Percentiles rank a stretch among this genome's conserved stretches.
phyloP scores from a whole-genome alignment of 331 rosid species.

The Rosa hybrid region DNA sequence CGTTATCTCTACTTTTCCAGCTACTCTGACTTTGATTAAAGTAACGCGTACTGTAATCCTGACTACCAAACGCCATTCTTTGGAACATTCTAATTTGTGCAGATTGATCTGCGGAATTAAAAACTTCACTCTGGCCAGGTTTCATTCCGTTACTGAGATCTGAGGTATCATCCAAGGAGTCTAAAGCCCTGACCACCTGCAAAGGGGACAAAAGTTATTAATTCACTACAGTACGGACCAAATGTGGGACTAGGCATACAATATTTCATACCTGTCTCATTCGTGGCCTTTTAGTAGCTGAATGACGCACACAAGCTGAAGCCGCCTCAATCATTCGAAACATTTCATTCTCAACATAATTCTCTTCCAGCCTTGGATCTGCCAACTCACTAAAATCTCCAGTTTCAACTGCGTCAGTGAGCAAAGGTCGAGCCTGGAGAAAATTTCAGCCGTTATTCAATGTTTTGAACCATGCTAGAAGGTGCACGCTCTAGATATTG shows the following conservation, averaged over 20 bases:
- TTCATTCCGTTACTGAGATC: slow-evolving; percentile 88
- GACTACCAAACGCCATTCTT: slow-evolving; percentile 89
- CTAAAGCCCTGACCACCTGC: slow-evolving; percentile 95
- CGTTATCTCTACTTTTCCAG: slow-evolving; percentile 59
- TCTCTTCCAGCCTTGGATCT: slow-evolving; percentile 72
- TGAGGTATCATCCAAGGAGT: slow-evolving; percentile 60
- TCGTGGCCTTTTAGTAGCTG: slow-evolving; percentile 72
- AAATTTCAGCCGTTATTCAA: slow-evolving; percentile 11
- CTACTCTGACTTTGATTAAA: slow-evolving; percentile 65
- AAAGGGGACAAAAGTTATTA: not conserved
- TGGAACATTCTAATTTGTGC: slow-evolving; percentile 84
- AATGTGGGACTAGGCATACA: not conserved
- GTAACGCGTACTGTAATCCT: slow-evolving; percentile 56
- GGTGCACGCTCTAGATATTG: not conserved
- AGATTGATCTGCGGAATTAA: slow-evolving; percentile 65
- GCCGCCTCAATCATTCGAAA: slow-evolving; percentile 95
- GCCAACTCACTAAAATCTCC: slow-evolving; percentile 60
- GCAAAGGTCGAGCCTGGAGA: slow-evolving; percentile 79
- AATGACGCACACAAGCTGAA: slow-evolving; percentile 90
- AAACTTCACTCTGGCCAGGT: slow-evolving; percentile 85
- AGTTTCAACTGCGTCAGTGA: slow-evolving; percentile 58
- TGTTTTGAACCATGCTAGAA: not conserved
- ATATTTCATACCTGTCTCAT: slow-evolving; percentile 77
- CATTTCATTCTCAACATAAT: slow-evolving; percentile 63
- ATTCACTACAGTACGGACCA: slow-evolving; percentile 4